phyloP scores from a whole-genome alignment of 1,284 basidiomycete species.

The Rhodotorula sp. region DNA sequence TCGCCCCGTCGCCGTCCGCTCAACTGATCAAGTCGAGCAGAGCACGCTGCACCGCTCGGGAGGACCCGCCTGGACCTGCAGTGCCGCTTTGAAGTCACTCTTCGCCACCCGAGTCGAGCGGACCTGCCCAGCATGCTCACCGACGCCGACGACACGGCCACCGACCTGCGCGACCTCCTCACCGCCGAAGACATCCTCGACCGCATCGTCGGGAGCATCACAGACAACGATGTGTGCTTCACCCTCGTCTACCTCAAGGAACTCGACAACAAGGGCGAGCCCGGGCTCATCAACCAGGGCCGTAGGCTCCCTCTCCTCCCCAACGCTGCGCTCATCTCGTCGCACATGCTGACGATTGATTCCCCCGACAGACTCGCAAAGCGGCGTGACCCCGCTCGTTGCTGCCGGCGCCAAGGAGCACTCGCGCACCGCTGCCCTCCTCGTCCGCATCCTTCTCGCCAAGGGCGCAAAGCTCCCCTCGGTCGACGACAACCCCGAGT shows the following conservation, averaged over 20 bases:
- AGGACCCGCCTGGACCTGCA: neutral
- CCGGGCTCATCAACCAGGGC: conserved; percentile 8
- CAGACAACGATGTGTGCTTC: neutral
- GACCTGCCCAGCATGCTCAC: neutral
- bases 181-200: conserved; percentile 21
- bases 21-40: no score
- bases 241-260: conserved; percentile 7
- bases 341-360: neutral
- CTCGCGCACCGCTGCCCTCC: neutral
- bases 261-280: neutral
- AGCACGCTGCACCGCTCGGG: no score
- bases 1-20: no score
- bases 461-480: conserved; percentile 16
- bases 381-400: conserved; percentile 12
- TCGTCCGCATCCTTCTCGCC: conserved; percentile 17
- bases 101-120: no score
- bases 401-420: conserved; percentile 1
- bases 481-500: neutral
- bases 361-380: neutral
- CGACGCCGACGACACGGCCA: neutral
- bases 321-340: no score
- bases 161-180: conserved; percentile 2
- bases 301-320: no score
- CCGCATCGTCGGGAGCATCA: conserved; percentile 10
- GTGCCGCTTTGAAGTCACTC: no score